A percentile compares a stretch with the other conserved stretches of the same genome.
These are phyloP conservation scores for Phanerochaete carnosa DNA, from an alignment of 768 basidiomycete species.

Conservation along the genomic window DNA sequence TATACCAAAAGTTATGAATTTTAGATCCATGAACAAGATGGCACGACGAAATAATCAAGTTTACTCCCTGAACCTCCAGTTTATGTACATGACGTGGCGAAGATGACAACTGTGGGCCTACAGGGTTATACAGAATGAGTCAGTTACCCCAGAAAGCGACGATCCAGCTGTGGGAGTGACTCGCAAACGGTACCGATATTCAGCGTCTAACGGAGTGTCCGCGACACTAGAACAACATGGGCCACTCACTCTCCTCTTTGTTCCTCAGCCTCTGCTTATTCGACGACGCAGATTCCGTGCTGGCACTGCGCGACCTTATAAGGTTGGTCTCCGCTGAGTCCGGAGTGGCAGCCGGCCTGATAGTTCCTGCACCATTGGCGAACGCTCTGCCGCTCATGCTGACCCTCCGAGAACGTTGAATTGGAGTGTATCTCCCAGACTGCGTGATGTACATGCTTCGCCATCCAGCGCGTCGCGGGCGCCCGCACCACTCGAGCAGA, in stretches of 20 bases:
- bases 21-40: too few relatives aligned
- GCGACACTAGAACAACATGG: too few relatives aligned
- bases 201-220: too few relatives aligned
- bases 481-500: slow-evolving; percentile 8
- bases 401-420: slow-evolving; percentile 8
- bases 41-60: too few relatives aligned
- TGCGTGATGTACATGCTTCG: slow-evolving; percentile 15
- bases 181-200: too few relatives aligned
- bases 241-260: slow-evolving; percentile 48
- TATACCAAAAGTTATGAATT: too few relatives aligned
- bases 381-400: slow-evolving; percentile 36
- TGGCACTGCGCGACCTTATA: slow-evolving; percentile 35
- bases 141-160: too few relatives aligned
- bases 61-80: too few relatives aligned
- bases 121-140: too few relatives aligned
- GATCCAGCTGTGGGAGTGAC: too few relatives aligned
- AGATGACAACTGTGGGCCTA: too few relatives aligned
- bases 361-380: slow-evolving; percentile 51
- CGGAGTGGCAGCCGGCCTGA: slow-evolving; percentile 43
- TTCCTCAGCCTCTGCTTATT: slow-evolving; percentile 48
- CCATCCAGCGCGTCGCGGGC: slow-evolving; percentile 3
- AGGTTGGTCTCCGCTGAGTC: slow-evolving; percentile 36
- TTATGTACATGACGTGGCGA: too few relatives aligned
- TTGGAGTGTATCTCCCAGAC: slow-evolving; percentile 13
- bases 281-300: slow-evolving; percentile 46